These are phyloP conservation scores for Dioscorea zingiberensis DNA, from an alignment of 106 monocot species.

Conservation along the genomic window DNA sequence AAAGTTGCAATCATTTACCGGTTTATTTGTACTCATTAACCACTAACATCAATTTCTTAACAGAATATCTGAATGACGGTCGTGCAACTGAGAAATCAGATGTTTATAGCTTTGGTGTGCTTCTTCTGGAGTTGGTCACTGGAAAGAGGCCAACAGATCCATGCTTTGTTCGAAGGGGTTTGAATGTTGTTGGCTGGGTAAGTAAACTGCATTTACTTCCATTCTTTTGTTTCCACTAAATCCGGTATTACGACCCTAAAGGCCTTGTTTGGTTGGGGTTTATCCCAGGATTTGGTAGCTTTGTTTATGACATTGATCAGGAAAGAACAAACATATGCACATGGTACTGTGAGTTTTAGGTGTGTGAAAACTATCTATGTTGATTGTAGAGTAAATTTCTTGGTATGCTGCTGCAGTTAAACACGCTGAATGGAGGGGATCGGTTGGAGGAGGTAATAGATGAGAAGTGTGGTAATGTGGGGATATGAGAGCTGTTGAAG, in stretches of 20 bases:
- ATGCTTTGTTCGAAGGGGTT: conserved; percentile 67
- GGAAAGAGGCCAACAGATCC: conserved; percentile 90
- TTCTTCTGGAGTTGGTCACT: conserved; percentile 76
- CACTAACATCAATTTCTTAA: too few relatives aligned
- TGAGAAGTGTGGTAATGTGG: conserved; percentile 51
- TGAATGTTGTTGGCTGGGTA: conserved; percentile 96
- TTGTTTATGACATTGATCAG: too few relatives aligned
- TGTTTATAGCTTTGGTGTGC: conserved; percentile 89
- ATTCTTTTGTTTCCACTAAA: too few relatives aligned
- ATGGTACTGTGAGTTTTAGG: too few relatives aligned
- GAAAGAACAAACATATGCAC: not conserved
- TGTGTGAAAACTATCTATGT: too few relatives aligned
- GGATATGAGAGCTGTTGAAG: conserved; percentile 65
- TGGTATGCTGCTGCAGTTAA: conserved; percentile 50
- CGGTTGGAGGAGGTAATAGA: conserved; percentile 76
- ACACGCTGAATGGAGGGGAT: conserved; percentile 51
- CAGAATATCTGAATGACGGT: conserved; percentile 86
- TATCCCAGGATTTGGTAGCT: too few relatives aligned
- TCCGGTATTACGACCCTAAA: too few relatives aligned
- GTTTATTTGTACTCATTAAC: not conserved
- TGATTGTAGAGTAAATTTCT: too few relatives aligned
- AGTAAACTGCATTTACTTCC: not conserved
- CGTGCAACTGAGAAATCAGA: conserved; percentile 81
- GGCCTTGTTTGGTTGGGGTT: too few relatives aligned
- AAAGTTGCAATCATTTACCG: too few relatives aligned